Evolutionary conservation across 352 stramenopile species (phyloP), one percentile per base, ranked within the genome.

Genomic region (Aphanomyces cochlioides): DNA sequence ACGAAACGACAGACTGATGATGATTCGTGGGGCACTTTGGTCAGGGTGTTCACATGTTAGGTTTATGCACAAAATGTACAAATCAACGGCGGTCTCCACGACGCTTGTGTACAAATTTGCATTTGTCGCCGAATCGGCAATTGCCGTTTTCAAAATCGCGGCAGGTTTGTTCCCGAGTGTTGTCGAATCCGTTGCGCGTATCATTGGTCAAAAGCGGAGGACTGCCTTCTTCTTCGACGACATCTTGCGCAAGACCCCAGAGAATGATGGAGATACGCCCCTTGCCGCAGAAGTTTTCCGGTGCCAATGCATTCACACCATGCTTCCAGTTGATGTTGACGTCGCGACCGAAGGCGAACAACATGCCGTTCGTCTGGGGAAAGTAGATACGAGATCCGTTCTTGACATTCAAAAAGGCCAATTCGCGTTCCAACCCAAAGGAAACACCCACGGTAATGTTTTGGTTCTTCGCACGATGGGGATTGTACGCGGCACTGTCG

Each of bases 391-490:
- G 89, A 1, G 83, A 89, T 60, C 89, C 88, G 21, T 80, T 91
- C 47, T 79, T 69, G 8, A 88, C 90, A 68, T 95, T 81, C 67
- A 98, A 78, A 69, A 98, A 98, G 28, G 92, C 90, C 3, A 95
- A 81, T 74, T 98, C 92, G 41, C 92, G 86, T 21, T 87, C 96
- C 3, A 82, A 87, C 36, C 94, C 94, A 75, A 98, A 98, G 50
- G 83, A 96, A n/a, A 97, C 89, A 45, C 87, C 93, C n/a, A 98
- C 87, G 34, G 94, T 98, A 68, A 97, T 97, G 73, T 98, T 98
- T 76, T 98, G 92, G 67, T 89, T 96, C 21, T 79, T 85, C 1
- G 92, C 94, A 69, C 96, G 86, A 72, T 94, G 78, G 0, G 88
- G 89, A 81, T 98, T 98, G 65, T 97, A 96, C n/a, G 92, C 94